A percentile compares a stretch with the other conserved stretches of the same genome.
phyloP scores from a whole-genome alignment of 257 asterid species.

The Ocimum tenuiflorum region DNA sequence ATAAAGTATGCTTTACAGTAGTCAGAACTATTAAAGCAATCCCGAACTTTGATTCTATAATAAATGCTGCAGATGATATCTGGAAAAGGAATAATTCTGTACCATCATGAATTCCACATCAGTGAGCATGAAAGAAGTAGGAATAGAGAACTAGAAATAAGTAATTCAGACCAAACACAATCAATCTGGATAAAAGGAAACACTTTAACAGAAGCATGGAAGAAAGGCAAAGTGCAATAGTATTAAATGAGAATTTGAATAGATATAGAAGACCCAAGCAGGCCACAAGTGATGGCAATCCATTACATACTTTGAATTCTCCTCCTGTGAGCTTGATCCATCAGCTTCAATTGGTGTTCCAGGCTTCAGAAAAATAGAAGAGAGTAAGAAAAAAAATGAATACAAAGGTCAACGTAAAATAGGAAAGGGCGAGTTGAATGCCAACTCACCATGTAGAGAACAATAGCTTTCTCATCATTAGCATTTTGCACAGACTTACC shows the following conservation, averaged over 20 bases:
- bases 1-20: background rate
- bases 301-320: constrained; percentile 59
- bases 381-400: constrained; percentile 20
- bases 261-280: constrained; percentile 10
- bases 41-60: background rate
- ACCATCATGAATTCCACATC: background rate
- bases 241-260: background rate
- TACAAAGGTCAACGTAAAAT: background rate
- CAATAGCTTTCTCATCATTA: constrained; percentile 75
- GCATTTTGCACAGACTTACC: constrained; percentile 34
- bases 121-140: background rate
- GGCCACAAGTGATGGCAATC: constrained; percentile 13
- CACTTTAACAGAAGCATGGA: background rate
- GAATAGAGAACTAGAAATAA: background rate
- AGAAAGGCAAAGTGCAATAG: background rate
- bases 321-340: constrained; percentile 44
- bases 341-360: constrained; percentile 48
- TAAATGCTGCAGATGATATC: background rate
- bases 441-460: constrained; percentile 64
- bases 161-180: background rate
- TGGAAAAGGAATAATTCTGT: background rate
- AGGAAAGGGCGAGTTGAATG: constrained; percentile 20
- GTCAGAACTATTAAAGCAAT: background rate
- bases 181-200: background rate
- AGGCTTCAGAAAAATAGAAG: constrained; percentile 47